phyloP scores from a whole-genome alignment of 768 basidiomycete genomes.

The Galerina sulciceps region DNA sequence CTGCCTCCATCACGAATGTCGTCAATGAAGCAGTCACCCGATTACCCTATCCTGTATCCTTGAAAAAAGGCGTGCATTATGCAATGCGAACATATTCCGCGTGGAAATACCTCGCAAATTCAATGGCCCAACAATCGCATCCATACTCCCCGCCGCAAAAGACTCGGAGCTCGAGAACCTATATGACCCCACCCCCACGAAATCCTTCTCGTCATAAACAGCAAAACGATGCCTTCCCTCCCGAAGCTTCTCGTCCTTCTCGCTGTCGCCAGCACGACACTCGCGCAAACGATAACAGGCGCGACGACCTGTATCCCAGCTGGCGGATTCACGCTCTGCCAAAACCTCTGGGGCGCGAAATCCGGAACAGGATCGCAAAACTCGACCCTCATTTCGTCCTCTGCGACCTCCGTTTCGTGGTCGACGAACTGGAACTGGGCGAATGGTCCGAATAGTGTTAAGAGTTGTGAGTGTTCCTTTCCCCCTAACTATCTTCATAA shows the following conservation, averaged over 20 bases:
- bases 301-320: not conserved
- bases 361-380: conserved; percentile 52
- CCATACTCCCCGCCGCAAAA: not conserved
- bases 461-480: conserved; percentile 48
- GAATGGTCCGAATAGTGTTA: conserved; percentile 52
- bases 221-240: not conserved
- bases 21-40: too few relatives aligned
- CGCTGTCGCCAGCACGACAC: not conserved
- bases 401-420: conserved; percentile 51
- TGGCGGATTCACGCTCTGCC: conserved; percentile 55
- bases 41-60: not conserved
- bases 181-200: not conserved
- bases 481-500: too few relatives aligned
- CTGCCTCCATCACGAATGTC: not conserved
- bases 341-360: conserved; percentile 61
- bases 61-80: not conserved
- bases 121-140: not conserved
- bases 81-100: not conserved
- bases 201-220: not conserved
- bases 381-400: conserved; percentile 46
- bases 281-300: conserved; percentile 2
- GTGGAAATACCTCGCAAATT: not conserved
- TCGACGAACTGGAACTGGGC: conserved; percentile 58
- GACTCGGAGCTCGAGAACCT: not conserved
- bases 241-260: not conserved